Evolutionary conservation across 2,329 filamentous ascomycete species (phyloP).

Genomic region (Diplodia scrobiculata): DNA sequence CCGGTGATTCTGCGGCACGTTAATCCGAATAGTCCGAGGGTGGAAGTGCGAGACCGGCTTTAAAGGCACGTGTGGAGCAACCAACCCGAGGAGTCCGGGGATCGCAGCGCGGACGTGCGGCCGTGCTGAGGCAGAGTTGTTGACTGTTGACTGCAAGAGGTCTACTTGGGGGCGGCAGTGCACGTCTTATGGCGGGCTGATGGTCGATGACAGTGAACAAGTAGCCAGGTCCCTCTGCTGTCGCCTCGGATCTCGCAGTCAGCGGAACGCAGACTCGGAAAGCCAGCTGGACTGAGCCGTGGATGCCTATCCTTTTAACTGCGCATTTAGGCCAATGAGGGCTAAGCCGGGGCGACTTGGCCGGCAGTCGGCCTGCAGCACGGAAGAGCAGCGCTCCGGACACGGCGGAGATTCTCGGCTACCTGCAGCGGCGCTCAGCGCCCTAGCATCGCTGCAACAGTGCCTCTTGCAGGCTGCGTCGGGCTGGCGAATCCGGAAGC

Average conservation of each 20-base stretch:
- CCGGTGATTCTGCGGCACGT: slow-evolving; percentile 25
- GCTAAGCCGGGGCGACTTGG: slow-evolving; percentile 7
- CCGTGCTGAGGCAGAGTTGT: slow-evolving; percentile 14
- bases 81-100: slow-evolving; percentile 15
- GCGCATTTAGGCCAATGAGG: slow-evolving; percentile 1
- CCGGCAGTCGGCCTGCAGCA: slow-evolving; percentile 10
- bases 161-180: slow-evolving; percentile 3
- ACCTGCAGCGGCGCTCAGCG: background rate
- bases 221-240: background rate
- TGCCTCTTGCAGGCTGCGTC: background rate
- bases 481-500: slow-evolving; percentile 12
- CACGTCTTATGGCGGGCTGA: slow-evolving; percentile 10
- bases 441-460: background rate
- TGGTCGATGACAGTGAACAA: slow-evolving; percentile 19
- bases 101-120: slow-evolving; percentile 15
- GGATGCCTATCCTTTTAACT: background rate
- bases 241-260: slow-evolving; percentile 18
- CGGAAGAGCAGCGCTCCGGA: slow-evolving; percentile 20
- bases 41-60: slow-evolving; percentile 23
- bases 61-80: slow-evolving; percentile 23
- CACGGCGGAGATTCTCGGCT: slow-evolving; percentile 1
- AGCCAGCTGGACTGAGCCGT: background rate
- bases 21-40: slow-evolving; percentile 8
- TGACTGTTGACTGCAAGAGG: slow-evolving; percentile 3
- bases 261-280: slow-evolving; percentile 8